Evolutionary conservation across 257 asterid species (phyloP).

Genomic region (Plantago ovata): DNA sequence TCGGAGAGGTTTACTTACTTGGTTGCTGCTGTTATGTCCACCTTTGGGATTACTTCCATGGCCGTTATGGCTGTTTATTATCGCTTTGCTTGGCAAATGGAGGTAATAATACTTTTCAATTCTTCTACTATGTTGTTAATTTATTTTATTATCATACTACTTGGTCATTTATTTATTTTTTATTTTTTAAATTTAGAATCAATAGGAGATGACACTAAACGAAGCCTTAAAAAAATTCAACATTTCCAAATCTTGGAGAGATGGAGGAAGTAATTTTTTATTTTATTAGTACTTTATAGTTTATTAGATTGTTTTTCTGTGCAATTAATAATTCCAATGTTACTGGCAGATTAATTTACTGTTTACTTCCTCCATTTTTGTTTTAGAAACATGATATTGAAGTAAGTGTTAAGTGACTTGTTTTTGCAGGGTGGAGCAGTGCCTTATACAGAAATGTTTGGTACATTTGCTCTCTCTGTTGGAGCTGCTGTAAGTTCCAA

Average conservation of each 20-base stretch:
- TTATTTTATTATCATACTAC: no score
- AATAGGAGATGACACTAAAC: no score
- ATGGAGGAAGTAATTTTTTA: no score
- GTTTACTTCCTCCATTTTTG: no score
- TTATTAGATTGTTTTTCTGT: no score
- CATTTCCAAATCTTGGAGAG: no score
- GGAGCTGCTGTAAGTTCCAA: conserved; percentile 89
- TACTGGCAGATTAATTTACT: no score
- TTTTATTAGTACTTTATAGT: no score
- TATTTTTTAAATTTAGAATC: no score
- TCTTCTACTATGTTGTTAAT: neutral
- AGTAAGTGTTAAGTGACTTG: neutral
- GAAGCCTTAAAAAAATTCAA: no score
- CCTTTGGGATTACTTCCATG: conserved; percentile 78
- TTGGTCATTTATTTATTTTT: no score
- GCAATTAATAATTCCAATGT: no score
- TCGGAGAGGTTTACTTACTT: conserved; percentile 87
- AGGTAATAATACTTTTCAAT: conserved; percentile 34
- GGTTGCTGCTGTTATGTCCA: conserved; percentile 93
- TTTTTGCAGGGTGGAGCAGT: conserved; percentile 70
- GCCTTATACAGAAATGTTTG: conserved; percentile 89
- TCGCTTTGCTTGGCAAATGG: conserved; percentile 93
- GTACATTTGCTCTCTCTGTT: conserved; percentile 90
- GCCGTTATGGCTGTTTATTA: conserved; percentile 74
- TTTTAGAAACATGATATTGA: neutral